Evolutionary conservation across 2,329 filamentous ascomycete species (phyloP), one percentile per base, ranked within the genome.

Genomic region (Colletotrichum sidae): DNA sequence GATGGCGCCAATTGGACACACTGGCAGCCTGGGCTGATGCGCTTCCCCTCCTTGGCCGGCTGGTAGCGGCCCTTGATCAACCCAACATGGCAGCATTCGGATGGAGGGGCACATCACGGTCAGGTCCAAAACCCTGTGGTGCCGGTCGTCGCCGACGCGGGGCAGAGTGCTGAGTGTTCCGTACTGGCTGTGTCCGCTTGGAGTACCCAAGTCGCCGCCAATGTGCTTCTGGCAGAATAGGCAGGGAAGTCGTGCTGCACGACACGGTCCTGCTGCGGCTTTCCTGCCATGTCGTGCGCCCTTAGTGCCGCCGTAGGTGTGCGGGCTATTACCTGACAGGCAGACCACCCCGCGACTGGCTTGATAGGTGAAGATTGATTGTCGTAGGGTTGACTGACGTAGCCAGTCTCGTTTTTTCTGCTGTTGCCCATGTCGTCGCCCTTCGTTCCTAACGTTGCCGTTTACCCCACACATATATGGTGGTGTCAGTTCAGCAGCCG

Each of bases 191-290:
- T 25, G 25, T 25, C 25, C 25, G 25, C 25, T 25, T 25, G 17
- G 17, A 17, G 17, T 17, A 3, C 17, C 17, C 17, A 17, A 17
- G 17, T 17, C 17, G 17, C 17, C 17, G 17, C 17, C 17, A 17
- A 17, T 17, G 17, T 17, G 25, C 25, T 4, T 25, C 25, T 25
- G 25, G 25, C 46, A 25, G 55, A 25, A 25, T 25, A 25, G 25
- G 4, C 58, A 61, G 55, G 62, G 57, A 55, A 61, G 42, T n/a
- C 17, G 58, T 42, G 58, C 51, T 62, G 62, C 62, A 65, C 58
- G 62, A 65, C 62, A 65, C 53, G 52, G 34, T 37, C 42, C 52
- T 65, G 62, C 51, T 41, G 52, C 52, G 4, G 61, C 45, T 61
- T 41, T 47, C 39, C 57, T 41, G 41, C 44, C 50, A 50, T 53